Conservation (phyloP, 1,139 yeast genomes). For the Debaryomyces psychrophilus region DNA sequence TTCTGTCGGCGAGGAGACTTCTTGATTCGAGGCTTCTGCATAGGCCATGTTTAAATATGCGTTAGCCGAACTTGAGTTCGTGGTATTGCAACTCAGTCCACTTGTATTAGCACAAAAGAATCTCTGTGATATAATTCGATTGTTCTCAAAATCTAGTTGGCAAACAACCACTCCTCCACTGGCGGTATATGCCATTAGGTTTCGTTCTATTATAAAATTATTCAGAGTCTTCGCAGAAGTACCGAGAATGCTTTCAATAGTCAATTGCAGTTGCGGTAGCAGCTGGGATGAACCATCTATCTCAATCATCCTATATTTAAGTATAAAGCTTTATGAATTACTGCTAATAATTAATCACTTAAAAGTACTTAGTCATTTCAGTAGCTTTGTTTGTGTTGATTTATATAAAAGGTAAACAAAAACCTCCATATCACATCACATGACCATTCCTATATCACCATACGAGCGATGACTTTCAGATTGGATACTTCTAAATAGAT, state of each 20-base stretch:
- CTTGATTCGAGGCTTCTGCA: slow-evolving; percentile 10
- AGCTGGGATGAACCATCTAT: background rate
- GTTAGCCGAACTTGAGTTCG: slow-evolving; percentile 27
- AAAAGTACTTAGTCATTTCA: background rate
- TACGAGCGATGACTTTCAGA: slow-evolving; percentile 1
- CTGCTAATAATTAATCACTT: background rate
- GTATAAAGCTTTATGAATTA: background rate
- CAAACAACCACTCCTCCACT: slow-evolving; percentile 71
- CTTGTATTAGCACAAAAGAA: slow-evolving; percentile 53
- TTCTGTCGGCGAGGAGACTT: slow-evolving; percentile 13
- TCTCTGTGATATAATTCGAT: slow-evolving; percentile 35
- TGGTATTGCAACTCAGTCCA: background rate
- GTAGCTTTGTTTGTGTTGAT: slow-evolving; percentile 5
- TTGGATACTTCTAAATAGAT: background rate
- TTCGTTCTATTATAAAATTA: slow-evolving; percentile 43
- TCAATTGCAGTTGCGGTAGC: slow-evolving; percentile 14
- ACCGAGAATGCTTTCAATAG: slow-evolving; percentile 30
- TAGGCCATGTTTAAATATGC: slow-evolving; percentile 35
- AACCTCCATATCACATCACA: background rate
- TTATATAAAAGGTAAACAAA: slow-evolving; percentile 6
- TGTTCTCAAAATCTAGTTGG: slow-evolving; percentile 23
- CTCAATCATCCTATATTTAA: slow-evolving; percentile 3
- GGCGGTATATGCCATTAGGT: slow-evolving; percentile 59
- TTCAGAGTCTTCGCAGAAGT: slow-evolving; percentile 33
- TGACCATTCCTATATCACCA: background rate